Conservation (phyloP, 257 asterid species). For the Cordia subcordata region DNA sequence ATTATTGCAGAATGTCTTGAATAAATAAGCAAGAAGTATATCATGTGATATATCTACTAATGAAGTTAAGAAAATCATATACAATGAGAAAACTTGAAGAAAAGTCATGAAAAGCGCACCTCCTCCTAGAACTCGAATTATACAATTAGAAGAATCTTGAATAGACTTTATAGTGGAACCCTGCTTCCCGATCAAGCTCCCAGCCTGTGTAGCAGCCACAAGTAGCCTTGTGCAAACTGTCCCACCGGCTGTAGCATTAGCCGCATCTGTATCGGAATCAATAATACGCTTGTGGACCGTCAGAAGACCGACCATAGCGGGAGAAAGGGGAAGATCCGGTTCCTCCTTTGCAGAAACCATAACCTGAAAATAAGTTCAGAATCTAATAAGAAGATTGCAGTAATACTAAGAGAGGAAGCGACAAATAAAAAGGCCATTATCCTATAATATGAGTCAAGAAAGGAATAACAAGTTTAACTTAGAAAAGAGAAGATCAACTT, state of each 20-base stretch:
- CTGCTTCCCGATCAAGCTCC: conserved; percentile 93
- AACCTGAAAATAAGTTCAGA: conserved; percentile 41
- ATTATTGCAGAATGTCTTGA: no score
- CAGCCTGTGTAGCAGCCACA: conserved; percentile 89
- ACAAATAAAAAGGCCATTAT: neutral
- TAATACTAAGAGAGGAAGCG: neutral
- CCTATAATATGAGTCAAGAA: no score
- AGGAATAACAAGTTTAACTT: no score
- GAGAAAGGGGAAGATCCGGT: conserved; percentile 66
- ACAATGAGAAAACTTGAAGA: neutral
- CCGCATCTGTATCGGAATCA: conserved; percentile 53
- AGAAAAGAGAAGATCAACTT: no score
- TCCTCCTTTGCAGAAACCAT: conserved; percentile 87
- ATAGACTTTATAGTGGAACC: conserved; percentile 88
- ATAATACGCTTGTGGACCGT: conserved; percentile 70
- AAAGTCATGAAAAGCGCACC: conserved; percentile 33
- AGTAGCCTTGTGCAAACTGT: conserved; percentile 71
- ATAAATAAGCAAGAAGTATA: no score
- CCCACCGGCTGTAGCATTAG: conserved; percentile 42
- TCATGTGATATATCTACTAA: no score
- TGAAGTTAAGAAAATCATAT: neutral
- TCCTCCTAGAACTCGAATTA: conserved; percentile 74
- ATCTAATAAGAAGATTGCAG: conserved; percentile 1
- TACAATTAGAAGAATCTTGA: conserved; percentile 77
- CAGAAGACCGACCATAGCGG: conserved; percentile 86